Evolutionary conservation across 768 basidiomycete genomes (phyloP).

Genomic region (Lepiota venenata): DNA sequence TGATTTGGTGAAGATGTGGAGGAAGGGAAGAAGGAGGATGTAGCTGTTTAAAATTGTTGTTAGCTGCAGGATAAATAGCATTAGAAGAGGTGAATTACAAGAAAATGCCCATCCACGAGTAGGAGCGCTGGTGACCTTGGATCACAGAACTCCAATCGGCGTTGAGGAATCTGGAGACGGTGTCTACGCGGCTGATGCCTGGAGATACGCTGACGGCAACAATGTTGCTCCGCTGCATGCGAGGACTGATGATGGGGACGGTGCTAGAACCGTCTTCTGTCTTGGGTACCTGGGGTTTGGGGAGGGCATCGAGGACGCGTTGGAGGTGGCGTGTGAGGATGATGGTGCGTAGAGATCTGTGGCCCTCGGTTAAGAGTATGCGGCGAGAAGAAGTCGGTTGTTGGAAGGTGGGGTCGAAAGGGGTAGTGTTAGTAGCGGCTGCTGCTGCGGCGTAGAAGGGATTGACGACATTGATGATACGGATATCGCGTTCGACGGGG

Average conservation of each 20-base stretch:
- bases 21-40: slow-evolving; percentile 58
- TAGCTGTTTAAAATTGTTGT: slow-evolving; percentile 49
- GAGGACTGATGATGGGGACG: slow-evolving; percentile 32
- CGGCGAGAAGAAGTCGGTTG: slow-evolving; percentile 24
- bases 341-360: slow-evolving; percentile 56
- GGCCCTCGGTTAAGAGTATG: slow-evolving; percentile 58
- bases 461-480: slow-evolving; percentile 84
- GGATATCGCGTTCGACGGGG: slow-evolving; percentile 85
- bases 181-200: slow-evolving; percentile 72
- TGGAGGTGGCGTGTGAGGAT: slow-evolving; percentile 79
- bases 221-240: slow-evolving; percentile 65
- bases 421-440: slow-evolving; percentile 19
- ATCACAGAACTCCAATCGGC: slow-evolving; percentile 33
- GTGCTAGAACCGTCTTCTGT: slow-evolving; percentile 31
- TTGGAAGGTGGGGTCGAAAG: background rate
- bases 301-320: slow-evolving; percentile 75
- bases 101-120: slow-evolving; percentile 40
- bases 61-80: too few species aligned
- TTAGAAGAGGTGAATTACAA: slow-evolving; percentile 38
- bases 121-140: background rate
- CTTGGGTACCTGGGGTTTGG: slow-evolving; percentile 44
- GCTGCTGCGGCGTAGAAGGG: slow-evolving; percentile 82
- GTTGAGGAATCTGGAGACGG: slow-evolving; percentile 52
- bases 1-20: slow-evolving; percentile 69
- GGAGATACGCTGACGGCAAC: slow-evolving; percentile 72